Base-by-base conservation (phyloP, 805 yeast species). In the Schizosaccharomyces octosporus region DNA sequence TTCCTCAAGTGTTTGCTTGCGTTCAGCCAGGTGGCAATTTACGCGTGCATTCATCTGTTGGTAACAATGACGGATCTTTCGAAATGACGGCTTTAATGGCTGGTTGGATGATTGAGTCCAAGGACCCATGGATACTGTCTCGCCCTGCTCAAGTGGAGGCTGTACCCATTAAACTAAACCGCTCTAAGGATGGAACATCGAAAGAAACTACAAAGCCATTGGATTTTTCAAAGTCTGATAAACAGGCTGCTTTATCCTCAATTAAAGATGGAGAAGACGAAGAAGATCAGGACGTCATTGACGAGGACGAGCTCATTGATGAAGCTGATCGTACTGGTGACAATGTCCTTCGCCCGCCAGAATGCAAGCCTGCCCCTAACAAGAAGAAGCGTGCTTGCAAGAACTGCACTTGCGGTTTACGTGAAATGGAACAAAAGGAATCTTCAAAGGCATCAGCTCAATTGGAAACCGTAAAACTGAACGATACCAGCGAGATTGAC, bases 391-490 rank as follows among this genome's bases (percentile, higher is more conserved):
- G 83, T 73, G 98, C 99, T 0, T 93, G 99, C 75, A 93, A 89
- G 73, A 96, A 93, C 72, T 93, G 99, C 72, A 84, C 97, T 0
- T 93, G 99, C 75, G 99, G 99, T 5, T 77, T 93, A 65, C 88
- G 85, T 67, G 99, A 93, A 71, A 70, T 72, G 62, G 77, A 81
- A 67, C 63, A 69, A 62, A 65, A 69, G 67, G 66, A 78, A 72
- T 69, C 64, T 68, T 79, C 68, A 73, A 78, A 61, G 67, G 61
- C 59, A 41, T 55, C 54, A 43, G 61, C 51, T 24, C 72, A 57
- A 71, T 78, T 76, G 79, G 69, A 72, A 51, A 82, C 79, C 64
- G 84, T 41, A 82, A 43, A 62, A 27, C 70, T 69, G 51, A 75
- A 85, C 9, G 81, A 82, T 62, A 97, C 90, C 60, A 79, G 94